A percentile compares a stretch with the other conserved stretches of the same genome.
Conservation (phyloP, 768 basidiomycete genomes). For the Pleurotus salmoneostramineus region DNA sequence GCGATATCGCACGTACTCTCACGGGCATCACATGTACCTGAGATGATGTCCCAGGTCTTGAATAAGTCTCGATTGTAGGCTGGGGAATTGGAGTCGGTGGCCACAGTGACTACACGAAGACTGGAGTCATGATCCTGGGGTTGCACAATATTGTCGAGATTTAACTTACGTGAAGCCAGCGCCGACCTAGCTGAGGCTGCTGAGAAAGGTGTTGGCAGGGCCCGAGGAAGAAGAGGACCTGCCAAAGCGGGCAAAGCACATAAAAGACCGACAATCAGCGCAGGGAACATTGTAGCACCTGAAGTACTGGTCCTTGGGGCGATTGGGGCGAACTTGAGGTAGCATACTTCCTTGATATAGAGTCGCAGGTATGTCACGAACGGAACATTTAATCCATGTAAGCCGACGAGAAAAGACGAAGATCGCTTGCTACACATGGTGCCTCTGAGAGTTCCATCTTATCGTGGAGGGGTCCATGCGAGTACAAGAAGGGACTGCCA, state of each 20-base stretch:
- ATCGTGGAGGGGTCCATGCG: constrained; percentile 2
- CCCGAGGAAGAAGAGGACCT: constrained; percentile 6
- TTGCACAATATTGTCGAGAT: no score
- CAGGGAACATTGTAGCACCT: background rate
- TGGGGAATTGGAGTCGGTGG: constrained; percentile 35
- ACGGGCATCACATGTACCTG: constrained; percentile 47
- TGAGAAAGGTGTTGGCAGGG: constrained; percentile 6
- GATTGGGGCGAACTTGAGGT: background rate
- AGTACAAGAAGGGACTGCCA: background rate
- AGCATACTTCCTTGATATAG: background rate
- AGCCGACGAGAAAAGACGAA: background rate
- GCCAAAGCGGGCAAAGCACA: background rate
- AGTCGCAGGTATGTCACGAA: background rate
- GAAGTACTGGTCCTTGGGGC: background rate
- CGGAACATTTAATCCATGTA: background rate
- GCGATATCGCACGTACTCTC: constrained; percentile 32
- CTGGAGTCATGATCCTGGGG: no score
- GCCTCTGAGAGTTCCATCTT: background rate
- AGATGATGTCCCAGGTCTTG: constrained; percentile 47
- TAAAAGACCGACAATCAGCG: no score
- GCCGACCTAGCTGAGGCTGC: constrained; percentile 10
- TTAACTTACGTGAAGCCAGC: constrained; percentile 1
- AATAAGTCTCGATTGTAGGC: constrained; percentile 37
- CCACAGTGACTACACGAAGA: constrained; percentile 40
- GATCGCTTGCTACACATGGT: background rate